Percentiles rank a stretch among this genome's conserved stretches.
Conservation (phyloP, 176 grass and related monocot species). For the Hsuehochloa calcarea region DNA sequence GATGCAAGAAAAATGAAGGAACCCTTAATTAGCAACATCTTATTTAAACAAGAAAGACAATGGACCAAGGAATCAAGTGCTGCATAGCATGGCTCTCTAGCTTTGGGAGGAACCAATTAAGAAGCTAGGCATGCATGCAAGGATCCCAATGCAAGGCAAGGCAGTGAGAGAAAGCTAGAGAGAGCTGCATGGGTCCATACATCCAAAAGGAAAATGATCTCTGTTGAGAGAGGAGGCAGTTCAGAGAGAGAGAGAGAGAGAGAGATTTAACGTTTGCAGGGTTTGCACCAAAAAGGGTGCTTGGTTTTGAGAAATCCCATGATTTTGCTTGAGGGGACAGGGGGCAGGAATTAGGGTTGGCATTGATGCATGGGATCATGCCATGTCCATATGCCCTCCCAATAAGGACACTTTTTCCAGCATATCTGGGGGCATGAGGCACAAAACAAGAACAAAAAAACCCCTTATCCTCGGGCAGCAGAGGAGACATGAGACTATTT, state of each 20-base stretch:
- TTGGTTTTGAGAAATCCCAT: slow-evolving; percentile 68
- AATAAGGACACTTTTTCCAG: slow-evolving; percentile 52
- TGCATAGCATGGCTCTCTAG: slow-evolving; percentile 13
- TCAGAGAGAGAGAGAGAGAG: slow-evolving; percentile 35
- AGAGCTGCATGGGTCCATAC: slow-evolving; percentile 19
- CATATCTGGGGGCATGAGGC: slow-evolving; percentile 48
- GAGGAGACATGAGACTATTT: slow-evolving; percentile 12
- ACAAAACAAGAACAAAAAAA: slow-evolving; percentile 52
- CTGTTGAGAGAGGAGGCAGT: slow-evolving; percentile 47
- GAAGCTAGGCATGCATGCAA: slow-evolving; percentile 38
- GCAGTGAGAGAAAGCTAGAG: not conserved
- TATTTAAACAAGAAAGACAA: slow-evolving; percentile 20
- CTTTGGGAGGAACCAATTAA: slow-evolving; percentile 39
- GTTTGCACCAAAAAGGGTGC: slow-evolving; percentile 47
- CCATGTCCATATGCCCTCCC: slow-evolving; percentile 33
- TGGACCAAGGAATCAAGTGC: slow-evolving; percentile 15
- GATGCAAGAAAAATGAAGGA: slow-evolving; percentile 33
- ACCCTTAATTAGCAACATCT: not conserved
- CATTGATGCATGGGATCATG: slow-evolving; percentile 59
- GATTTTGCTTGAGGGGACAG: slow-evolving; percentile 85
- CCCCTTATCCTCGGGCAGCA: slow-evolving; percentile 3
- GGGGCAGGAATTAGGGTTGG: slow-evolving; percentile 62
- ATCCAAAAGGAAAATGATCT: slow-evolving; percentile 57
- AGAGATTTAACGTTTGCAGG: slow-evolving; percentile 28
- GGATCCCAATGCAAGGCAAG: slow-evolving; percentile 41